Evolutionary conservation across 2,329 filamentous ascomycete species (phyloP).

Genomic region (Aspergillus intermedius): DNA sequence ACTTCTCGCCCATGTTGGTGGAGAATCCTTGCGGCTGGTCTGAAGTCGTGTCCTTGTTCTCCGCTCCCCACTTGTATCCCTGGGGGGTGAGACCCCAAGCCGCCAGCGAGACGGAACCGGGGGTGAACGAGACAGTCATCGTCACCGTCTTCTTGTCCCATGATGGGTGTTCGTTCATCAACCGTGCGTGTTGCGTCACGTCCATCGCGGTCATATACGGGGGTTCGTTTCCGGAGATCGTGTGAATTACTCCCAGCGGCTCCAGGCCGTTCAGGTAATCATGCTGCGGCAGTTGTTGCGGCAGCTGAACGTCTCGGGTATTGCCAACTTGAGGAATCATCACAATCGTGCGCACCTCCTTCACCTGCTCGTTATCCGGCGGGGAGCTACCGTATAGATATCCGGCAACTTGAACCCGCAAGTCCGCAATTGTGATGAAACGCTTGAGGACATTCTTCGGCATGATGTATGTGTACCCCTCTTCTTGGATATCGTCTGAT

Average conservation of each 20-base stretch:
- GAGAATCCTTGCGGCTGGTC: slow-evolving; percentile 93
- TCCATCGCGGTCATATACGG: slow-evolving; percentile 95
- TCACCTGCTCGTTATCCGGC: slow-evolving; percentile 90
- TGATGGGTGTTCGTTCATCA: slow-evolving; percentile 73
- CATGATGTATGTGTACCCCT: slow-evolving; percentile 95
- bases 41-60: slow-evolving; percentile 87
- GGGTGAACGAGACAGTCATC: slow-evolving; percentile 93
- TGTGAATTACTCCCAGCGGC: slow-evolving; percentile 91
- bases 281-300: slow-evolving; percentile 83
- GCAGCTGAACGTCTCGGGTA: slow-evolving; percentile 83
- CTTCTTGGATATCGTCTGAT: slow-evolving; percentile 83
- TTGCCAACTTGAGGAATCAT: slow-evolving; percentile 97
- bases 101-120: slow-evolving; percentile 87
- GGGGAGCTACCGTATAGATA: slow-evolving; percentile 92
- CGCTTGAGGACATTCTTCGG: slow-evolving; percentile 97
- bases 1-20: slow-evolving; percentile 88
- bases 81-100: slow-evolving; percentile 88
- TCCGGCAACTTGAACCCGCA: slow-evolving; percentile 91
- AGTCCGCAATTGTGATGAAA: slow-evolving; percentile 94
- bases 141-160: slow-evolving; percentile 92
- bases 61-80: slow-evolving; percentile 93
- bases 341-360: slow-evolving; percentile 93
- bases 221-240: slow-evolving; percentile 86
- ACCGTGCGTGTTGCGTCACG: slow-evolving; percentile 84
- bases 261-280: slow-evolving; percentile 82